phyloP scores from a whole-genome alignment of 202 grass and related monocot genomes.

The Zizania palustris region DNA sequence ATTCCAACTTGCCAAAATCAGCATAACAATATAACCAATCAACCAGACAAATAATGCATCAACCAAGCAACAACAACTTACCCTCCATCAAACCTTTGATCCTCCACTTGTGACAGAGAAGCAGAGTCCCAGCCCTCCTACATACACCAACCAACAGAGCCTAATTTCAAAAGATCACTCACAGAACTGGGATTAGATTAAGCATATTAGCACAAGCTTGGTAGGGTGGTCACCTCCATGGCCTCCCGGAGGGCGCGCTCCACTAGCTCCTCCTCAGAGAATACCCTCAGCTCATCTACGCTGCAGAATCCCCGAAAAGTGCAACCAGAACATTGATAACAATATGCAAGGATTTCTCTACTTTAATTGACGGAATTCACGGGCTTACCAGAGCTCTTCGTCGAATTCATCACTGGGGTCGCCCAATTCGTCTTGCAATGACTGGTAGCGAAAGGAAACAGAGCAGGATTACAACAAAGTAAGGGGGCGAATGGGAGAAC shows the following conservation, averaged over 20 bases:
- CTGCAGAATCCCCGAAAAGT: conserved; percentile 30
- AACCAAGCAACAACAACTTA: conserved; percentile 35
- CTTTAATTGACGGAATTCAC: neutral
- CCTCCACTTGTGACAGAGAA: neutral
- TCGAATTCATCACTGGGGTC: conserved; percentile 51
- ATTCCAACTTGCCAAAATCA: conserved; percentile 37
- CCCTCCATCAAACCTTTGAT: conserved; percentile 45
- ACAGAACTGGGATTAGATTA: neutral
- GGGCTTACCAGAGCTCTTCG: conserved; percentile 59
- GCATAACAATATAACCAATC: conserved; percentile 39
- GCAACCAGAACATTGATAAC: neutral
- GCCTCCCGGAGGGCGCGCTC: conserved; percentile 71
- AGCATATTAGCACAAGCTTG: neutral
- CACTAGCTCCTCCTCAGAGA: conserved; percentile 80
- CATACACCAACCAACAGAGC: neutral
- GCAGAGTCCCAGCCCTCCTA: conserved; percentile 42
- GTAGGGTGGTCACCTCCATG: conserved; percentile 52
- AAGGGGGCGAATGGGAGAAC: neutral
- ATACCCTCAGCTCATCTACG: conserved; percentile 77
- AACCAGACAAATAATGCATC: conserved; percentile 26
- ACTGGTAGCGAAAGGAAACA: conserved; percentile 33
- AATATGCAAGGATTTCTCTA: neutral
- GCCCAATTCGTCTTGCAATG: conserved; percentile 56
- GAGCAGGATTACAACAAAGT: neutral
- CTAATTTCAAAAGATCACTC: conserved; percentile 17